These are phyloP conservation scores for Phaeosphaeriaceae sp. DNA, from an alignment of 2,329 filamentous ascomycete species.

Conservation along the genomic window DNA sequence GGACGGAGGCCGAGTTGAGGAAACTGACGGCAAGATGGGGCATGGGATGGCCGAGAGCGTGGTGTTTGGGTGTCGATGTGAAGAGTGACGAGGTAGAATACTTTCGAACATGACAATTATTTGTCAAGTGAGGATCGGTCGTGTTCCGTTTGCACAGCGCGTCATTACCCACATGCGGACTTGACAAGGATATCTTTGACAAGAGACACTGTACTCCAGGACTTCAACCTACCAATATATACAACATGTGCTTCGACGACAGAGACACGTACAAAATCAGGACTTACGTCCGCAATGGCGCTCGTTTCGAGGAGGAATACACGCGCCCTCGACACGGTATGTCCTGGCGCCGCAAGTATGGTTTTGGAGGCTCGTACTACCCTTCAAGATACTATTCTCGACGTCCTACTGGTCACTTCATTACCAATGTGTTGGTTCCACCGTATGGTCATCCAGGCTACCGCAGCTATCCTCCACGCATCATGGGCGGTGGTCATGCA, in stretches of 20 bases:
- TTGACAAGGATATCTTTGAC: background rate
- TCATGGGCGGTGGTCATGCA: constrained; percentile 6
- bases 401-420: constrained; percentile 18
- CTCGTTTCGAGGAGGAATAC: constrained; percentile 14
- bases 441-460: constrained; percentile 2
- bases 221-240: background rate
- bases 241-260: constrained; percentile 36
- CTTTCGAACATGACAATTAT: background rate
- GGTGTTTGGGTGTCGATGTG: constrained; percentile 28
- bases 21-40: constrained; percentile 42
- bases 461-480: constrained; percentile 7
- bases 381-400: constrained; percentile 34
- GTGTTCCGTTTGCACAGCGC: background rate
- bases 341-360: constrained; percentile 27
- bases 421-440: constrained; percentile 3
- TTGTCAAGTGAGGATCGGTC: background rate
- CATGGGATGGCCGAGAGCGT: constrained; percentile 33
- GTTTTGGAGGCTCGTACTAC: constrained; percentile 33
- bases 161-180: background rate
- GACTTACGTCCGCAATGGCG: constrained; percentile 20
- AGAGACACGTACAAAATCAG: constrained; percentile 23
- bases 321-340: constrained; percentile 16
- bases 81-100: constrained; percentile 9
- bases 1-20: constrained; percentile 38
- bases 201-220: background rate